phyloP scores from a whole-genome alignment of 306 rosid species.

The Trifolium dubium region DNA sequence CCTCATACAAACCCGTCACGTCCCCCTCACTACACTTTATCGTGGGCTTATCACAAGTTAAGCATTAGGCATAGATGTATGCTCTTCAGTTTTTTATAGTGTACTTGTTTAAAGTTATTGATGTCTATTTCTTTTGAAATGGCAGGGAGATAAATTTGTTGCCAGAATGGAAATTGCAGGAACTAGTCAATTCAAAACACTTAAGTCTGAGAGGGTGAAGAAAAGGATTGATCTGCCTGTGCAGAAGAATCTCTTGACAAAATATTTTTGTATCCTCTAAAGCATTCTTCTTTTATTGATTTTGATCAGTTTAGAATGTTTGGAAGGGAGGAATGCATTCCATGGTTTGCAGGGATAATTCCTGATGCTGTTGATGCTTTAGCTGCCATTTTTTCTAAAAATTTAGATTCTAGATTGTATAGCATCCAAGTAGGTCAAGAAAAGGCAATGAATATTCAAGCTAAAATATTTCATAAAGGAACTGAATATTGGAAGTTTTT shows the following conservation, averaged over 20 bases:
- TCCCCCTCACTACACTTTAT: background rate
- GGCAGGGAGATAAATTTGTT: constrained; percentile 56
- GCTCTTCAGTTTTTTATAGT: constrained; percentile 14
- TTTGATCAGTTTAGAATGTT: constrained; percentile 21
- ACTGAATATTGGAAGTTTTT: constrained; percentile 28
- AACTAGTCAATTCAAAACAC: constrained; percentile 50
- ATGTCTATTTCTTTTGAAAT: constrained; percentile 41
- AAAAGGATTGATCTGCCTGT: constrained; percentile 82
- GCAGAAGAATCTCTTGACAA: constrained; percentile 88
- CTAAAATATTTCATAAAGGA: background rate
- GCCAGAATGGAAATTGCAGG: constrained; percentile 37
- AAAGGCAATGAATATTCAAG: constrained; percentile 7
- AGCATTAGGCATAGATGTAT: constrained; percentile 3
- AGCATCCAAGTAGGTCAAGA: constrained; percentile 25
- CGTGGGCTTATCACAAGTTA: background rate
- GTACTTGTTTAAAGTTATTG: constrained; percentile 31
- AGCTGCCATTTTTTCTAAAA: constrained; percentile 11
- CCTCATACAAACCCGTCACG: background rate
- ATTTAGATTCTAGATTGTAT: background rate
- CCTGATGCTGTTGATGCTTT: constrained; percentile 15
- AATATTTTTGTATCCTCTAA: constrained; percentile 89
- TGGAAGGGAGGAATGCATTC: constrained; percentile 32
- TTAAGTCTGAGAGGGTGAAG: constrained; percentile 58
- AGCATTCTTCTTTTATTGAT: constrained; percentile 8
- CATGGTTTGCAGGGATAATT: constrained; percentile 21